A percentile compares a stretch with the other conserved stretches of the same genome.
Evolutionary conservation across 2,329 filamentous ascomycete species (phyloP).

Genomic region (Colletotrichum godetiae): DNA sequence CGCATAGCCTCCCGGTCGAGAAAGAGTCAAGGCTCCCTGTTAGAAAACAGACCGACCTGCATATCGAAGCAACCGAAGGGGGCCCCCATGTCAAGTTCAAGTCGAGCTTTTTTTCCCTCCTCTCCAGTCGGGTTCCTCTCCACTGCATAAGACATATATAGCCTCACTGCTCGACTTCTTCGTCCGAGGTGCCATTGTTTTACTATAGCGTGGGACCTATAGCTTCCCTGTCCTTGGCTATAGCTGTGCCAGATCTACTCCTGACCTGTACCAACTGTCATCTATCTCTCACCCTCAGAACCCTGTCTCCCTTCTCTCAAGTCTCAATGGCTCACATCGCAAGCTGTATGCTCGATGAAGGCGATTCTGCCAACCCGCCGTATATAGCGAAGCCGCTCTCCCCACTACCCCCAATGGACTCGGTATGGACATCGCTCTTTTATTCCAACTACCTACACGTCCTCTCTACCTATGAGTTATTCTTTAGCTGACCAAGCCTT

Average conservation of each 20-base stretch:
- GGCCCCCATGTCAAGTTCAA: constrained; percentile 23
- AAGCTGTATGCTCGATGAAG: constrained; percentile 66
- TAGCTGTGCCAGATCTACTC: constrained; percentile 36
- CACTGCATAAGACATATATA: constrained; percentile 38
- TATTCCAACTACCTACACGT: constrained; percentile 14
- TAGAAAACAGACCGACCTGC: constrained; percentile 33
- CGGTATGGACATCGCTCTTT: constrained; percentile 50
- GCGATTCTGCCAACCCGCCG: constrained; percentile 50
- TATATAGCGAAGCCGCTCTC: constrained; percentile 64
- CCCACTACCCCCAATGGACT: constrained; percentile 56
- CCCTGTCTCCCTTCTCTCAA: constrained; percentile 46
- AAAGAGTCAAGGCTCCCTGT: constrained; percentile 35
- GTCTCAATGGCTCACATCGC: constrained; percentile 71
- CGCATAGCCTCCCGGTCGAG: constrained; percentile 28
- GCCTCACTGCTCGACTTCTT: constrained; percentile 37
- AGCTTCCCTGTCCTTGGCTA: constrained; percentile 35
- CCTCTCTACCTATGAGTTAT: constrained; percentile 33
- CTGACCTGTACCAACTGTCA: constrained; percentile 29
- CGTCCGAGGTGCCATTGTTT: constrained; percentile 20
- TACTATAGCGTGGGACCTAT: constrained; percentile 35
- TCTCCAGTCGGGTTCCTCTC: constrained; percentile 27
- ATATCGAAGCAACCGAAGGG: constrained; percentile 30
- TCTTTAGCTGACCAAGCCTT: constrained; percentile 33
- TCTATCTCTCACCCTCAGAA: constrained; percentile 29
- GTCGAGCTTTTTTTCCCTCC: constrained; percentile 33